These are phyloP conservation scores for Pseudogymnoascus sp. DNA, from an alignment of 2,329 filamentous ascomycete species.

Conservation along the genomic window DNA sequence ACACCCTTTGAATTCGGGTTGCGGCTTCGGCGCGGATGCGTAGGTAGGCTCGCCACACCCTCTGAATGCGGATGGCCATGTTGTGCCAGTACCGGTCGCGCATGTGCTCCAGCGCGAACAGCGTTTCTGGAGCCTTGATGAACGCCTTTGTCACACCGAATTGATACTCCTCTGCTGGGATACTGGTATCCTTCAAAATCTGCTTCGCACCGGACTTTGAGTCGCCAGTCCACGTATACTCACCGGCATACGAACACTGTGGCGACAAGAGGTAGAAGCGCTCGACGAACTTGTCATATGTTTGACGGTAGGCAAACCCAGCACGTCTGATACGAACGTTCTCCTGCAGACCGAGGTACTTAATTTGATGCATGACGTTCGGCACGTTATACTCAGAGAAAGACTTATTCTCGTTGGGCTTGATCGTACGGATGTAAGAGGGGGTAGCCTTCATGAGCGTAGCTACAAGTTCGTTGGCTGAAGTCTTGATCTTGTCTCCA, in stretches of 20 bases:
- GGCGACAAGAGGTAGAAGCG: constrained; percentile 93
- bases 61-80: constrained; percentile 95
- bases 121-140: constrained; percentile 93
- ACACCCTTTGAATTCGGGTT: constrained; percentile 88
- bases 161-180: constrained; percentile 91
- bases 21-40: constrained; percentile 88
- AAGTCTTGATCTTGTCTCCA: constrained; percentile 90
- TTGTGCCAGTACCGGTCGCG: constrained; percentile 98
- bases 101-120: constrained; percentile 97
- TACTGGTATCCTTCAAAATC: constrained; percentile 93
- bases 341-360: constrained; percentile 97
- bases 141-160: constrained; percentile 96
- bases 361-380: constrained; percentile 96
- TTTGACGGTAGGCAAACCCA: constrained; percentile 93
- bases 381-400: constrained; percentile 82
- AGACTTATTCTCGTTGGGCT: constrained; percentile 98
- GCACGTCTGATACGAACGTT: constrained; percentile 96
- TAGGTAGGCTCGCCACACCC: constrained; percentile 93
- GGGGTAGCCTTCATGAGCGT: constrained; percentile 96
- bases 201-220: constrained; percentile 80
- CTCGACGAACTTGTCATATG: constrained; percentile 96
- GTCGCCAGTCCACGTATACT: constrained; percentile 92
- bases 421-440: constrained; percentile 97
- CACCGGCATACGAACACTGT: constrained; percentile 89
- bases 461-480: constrained; percentile 87